A percentile compares a stretch with the other conserved stretches of the same genome.
phyloP scores from a whole-genome alignment of 1,284 basidiomycete genomes.

The Vanrija sp. region DNA sequence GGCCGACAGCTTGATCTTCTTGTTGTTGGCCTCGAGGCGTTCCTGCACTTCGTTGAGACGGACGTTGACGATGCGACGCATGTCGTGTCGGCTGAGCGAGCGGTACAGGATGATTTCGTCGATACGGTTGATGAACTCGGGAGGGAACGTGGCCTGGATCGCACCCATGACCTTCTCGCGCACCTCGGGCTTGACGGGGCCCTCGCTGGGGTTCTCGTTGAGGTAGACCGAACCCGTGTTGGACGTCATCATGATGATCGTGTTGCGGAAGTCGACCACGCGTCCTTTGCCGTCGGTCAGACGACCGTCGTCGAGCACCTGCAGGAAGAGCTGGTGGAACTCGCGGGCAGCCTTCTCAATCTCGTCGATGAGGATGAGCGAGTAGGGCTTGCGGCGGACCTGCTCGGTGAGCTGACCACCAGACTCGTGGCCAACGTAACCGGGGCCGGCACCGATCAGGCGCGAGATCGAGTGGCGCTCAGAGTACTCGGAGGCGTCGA shows the following conservation, averaged over 20 bases:
- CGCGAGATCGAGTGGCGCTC: conserved; percentile 57
- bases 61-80: conserved; percentile 55
- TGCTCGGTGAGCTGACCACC: conserved; percentile 56
- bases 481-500: conserved; percentile 55
- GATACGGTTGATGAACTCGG: conserved; percentile 57
- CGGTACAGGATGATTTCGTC: conserved; percentile 56
- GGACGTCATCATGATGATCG: conserved; percentile 55
- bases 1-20: conserved; percentile 74
- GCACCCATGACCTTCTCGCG: conserved; percentile 51
- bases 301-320: conserved; percentile 57
- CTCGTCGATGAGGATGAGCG: conserved; percentile 50
- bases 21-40: conserved; percentile 64
- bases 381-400: conserved; percentile 52
- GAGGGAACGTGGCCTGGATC: conserved; percentile 54
- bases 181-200: conserved; percentile 44
- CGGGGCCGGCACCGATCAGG: conserved; percentile 55
- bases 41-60: conserved; percentile 59
- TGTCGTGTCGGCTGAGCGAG: conserved; percentile 52
- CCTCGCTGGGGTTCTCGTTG: conserved; percentile 53
- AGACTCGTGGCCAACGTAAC: conserved; percentile 57
- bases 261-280: conserved; percentile 47
- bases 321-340: conserved; percentile 58
- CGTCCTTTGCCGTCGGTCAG: conserved; percentile 52
- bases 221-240: conserved; percentile 56
- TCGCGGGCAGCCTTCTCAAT: conserved; percentile 56